Evolutionary conservation across 495 filamentous ascomycete species (phyloP), one percentile per base, ranked within the genome.

Genomic region (Penicillium cataractarum): DNA sequence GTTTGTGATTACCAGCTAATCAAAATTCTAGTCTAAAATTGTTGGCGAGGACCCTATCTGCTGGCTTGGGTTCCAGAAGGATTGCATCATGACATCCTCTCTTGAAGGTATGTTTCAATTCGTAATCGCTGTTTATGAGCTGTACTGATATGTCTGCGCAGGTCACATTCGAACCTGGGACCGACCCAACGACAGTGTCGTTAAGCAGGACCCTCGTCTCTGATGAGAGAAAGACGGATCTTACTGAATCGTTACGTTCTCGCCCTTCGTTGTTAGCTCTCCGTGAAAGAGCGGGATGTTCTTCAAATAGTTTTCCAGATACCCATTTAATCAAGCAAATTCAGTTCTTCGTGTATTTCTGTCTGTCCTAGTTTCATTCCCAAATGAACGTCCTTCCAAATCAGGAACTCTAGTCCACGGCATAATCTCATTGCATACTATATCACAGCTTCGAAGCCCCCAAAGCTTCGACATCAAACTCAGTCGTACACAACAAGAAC

Each of bases 81-180:
- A 96, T 69, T 89, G 88, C 29, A 93, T 99, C 46, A 86, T 97
- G 67, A 96, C 92, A n/a, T 90, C 90, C 59, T 97, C 93, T 70
- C 87, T 89, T 65, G 87, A 87, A 76, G 93, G 92, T 95, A 77
- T 74, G 85, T 75, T 54, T 61, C 24, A 58, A 61, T 68, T 52
- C 9, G 33, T 27, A n/a, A 4, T 15, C n/a, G 1, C 0, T 37
- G 15, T 37, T 6, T 17, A 21, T 4, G 0, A 0, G 2, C 15
- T 32, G 48, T 55, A 56, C 54, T 60, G 42, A 60, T 31, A 4
- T 50, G 31, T 55, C 46, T 37, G 60, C 35, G 61, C 59, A 93
- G 93, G 93, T 19, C 93, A 97, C 75, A 87, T 97, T 67, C 86
- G 90, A 60, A 93, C 91, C 29, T 97, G 92, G 92, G 85, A 89